Evolutionary conservation across 352 stramenopile species (phyloP).

Genomic region (Blastocystis sp.): DNA sequence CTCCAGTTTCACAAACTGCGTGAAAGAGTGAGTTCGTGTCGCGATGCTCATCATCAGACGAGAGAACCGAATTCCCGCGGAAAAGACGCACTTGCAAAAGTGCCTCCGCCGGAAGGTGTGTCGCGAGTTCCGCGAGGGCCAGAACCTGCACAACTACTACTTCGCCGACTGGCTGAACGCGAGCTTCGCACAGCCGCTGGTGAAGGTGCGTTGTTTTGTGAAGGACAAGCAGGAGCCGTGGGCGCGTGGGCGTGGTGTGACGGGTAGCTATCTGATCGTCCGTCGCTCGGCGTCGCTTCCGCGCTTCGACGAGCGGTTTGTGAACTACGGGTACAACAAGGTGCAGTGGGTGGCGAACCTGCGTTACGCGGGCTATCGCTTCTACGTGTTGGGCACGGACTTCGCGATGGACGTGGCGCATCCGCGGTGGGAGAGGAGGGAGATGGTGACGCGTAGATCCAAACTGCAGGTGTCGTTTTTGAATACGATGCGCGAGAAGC

Average conservation of each 20-base stretch:
- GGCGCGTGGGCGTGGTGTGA: neutral
- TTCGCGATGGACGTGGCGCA: constrained; percentile 68
- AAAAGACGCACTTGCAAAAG: neutral
- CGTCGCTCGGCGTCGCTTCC: neutral
- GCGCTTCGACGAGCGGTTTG: constrained; percentile 49
- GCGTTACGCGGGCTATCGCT: constrained; percentile 43
- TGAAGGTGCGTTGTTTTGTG: constrained; percentile 46
- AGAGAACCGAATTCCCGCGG: constrained; percentile 6
- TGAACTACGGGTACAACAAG: constrained; percentile 74
- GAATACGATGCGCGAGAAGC: constrained; percentile 13
- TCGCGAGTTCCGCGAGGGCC: constrained; percentile 55
- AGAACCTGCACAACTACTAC: constrained; percentile 73
- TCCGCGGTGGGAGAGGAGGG: neutral
- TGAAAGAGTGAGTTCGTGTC: neutral
- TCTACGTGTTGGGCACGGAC: constrained; percentile 36
- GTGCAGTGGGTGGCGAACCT: constrained; percentile 48
- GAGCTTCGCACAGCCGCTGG: constrained; percentile 31
- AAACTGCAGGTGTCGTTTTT: constrained; percentile 37
- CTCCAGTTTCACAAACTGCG: constrained; percentile 1
- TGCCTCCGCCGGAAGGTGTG: neutral
- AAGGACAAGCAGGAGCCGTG: constrained; percentile 69
- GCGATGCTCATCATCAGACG: neutral
- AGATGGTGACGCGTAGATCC: neutral
- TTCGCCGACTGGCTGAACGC: constrained; percentile 38
- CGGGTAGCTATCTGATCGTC: constrained; percentile 56